Evolutionary conservation across 768 basidiomycete species (phyloP), one percentile per base, ranked within the genome.

Genomic region (Phanerochaete carnosa): DNA sequence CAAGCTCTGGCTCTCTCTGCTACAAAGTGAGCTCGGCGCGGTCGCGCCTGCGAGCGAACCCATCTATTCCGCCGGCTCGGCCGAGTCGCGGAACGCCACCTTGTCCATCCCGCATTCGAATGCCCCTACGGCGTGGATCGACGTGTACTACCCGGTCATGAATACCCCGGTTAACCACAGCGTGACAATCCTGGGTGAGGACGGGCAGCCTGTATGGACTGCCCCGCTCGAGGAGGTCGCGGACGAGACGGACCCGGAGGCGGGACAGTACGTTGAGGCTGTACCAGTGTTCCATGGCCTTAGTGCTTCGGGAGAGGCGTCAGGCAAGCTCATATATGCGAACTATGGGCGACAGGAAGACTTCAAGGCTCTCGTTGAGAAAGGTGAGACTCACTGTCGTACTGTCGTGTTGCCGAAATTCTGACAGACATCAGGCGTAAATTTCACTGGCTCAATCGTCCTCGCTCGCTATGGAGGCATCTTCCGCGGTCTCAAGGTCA

Each of bases 261-360:
- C 91, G 5, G 78, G 81, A 58, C 80, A 84, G 62, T 87, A 89
- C 65, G 80, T 79, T 55, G 78, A 88, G 59, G 77, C 83, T 23
- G 81, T 95, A 15, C 86, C 90, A 0, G 74, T 89, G n/a, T 98
- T 90, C 85, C 94, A 95, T 72, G 95, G 93, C 3, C 74, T 92
- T 13, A 92, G 90, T 66, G 81, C 80, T 49, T 84, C 83, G 47
- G 95, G 95, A 1, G 85, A 88, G 61, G 94, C 83, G 19, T 77
- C 80, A 32, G 90, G 91, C 4, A 77, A 83, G 61, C 70, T 86
- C 29, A 77, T 96, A 19, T 95, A 92, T 65, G 95, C 83, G 1
- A 88, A 92, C 62, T 94, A 93, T 62, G 93, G 94, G 2, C 77
- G 77, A 5, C 88, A 89, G 73, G 80, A 84, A 12, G 92, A 92